Evolutionary conservation across 495 filamentous ascomycete species (phyloP).

Genomic region (Aspergillus incahuasiensis): DNA sequence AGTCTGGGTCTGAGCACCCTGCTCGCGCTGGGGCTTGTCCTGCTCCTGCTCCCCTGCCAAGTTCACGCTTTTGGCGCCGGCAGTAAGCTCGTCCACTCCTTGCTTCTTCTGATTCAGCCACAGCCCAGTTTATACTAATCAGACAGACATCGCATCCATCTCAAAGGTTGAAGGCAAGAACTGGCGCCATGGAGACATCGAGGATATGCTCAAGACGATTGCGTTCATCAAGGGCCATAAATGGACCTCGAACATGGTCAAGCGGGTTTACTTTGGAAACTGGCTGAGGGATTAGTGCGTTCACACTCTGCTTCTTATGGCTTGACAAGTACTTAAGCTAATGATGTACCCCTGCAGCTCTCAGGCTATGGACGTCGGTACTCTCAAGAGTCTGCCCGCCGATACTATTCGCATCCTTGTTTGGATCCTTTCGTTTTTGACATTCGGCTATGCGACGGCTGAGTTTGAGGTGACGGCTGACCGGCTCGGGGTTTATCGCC

Average conservation of each 20-base stretch:
- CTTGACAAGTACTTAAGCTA: background rate
- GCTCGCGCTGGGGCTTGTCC: constrained; percentile 57
- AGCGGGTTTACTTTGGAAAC: constrained; percentile 85
- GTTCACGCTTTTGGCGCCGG: constrained; percentile 83
- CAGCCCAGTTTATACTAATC: constrained; percentile 1
- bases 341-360: constrained; percentile 47
- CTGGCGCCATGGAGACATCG: constrained; percentile 96
- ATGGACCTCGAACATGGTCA: constrained; percentile 87
- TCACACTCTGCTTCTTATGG: background rate
- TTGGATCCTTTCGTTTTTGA: constrained; percentile 89
- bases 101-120: background rate
- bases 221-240: constrained; percentile 87
- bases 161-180: constrained; percentile 91
- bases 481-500: constrained; percentile 83
- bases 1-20: constrained; percentile 31
- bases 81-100: constrained; percentile 37
- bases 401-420: constrained; percentile 86
- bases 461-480: constrained; percentile 97
- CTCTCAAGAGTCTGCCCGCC: constrained; percentile 81
- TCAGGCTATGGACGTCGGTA: constrained; percentile 89
- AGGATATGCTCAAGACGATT: constrained; percentile 87
- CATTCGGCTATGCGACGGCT: constrained; percentile 91
- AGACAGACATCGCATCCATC: constrained; percentile 76
- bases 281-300: constrained; percentile 47
- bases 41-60: constrained; percentile 44